Evolutionary conservation across 176 grass and related monocot species (phyloP), one percentile per base, ranked within the genome.

Genomic region (Aegilops longissima): DNA sequence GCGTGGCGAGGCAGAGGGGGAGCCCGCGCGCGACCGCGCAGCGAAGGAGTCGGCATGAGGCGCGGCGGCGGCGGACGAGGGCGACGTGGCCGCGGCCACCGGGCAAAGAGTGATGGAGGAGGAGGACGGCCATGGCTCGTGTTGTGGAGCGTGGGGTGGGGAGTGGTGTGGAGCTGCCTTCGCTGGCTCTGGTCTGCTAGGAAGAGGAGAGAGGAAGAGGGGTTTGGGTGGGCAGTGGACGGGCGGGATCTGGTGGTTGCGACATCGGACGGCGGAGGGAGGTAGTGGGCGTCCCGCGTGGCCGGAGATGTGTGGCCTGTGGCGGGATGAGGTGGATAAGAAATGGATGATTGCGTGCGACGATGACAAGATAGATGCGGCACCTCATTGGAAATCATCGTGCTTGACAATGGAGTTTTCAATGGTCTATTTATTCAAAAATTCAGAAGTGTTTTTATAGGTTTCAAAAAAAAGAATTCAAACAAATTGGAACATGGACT

Each of bases 291-390:
- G 63, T 62, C 12, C 40, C 13, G 64, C 81, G 51, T 77, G 70
- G 77, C 77, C 8, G 47, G 24, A 86, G 80, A 84, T 21, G 80
- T 49, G 89, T 88, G 83, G 83, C 42, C 30, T 6, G 33, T 4
- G 63, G 74, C 33, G 75, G 80, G 78, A 86, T 86, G 87, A 88
- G 49, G 87, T 54, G 79, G 90, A 85, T 88, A 92, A 89, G 87
- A 66, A 83, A 86, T 23, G 87, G 80, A 86, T 51, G 83, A 75
- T 25, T 38, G n/a, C 27, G 61, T 63, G 74, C 18, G 51, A 6
- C 38, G 61, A 10, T 58, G 47, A 13, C 64, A 33, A 17, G 64
- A 75, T 75, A 44, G 83, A 30, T 29, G 73, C 73, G 13, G 44
- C 42, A 9, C 56, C 13, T 79, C 33, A 34, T 34, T 34, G 56